A percentile compares a stretch with the other conserved stretches of the same genome.
Evolutionary conservation across 306 rosid genomes (phyloP).

Genomic region (Gynostemma pentaphyllum): DNA sequence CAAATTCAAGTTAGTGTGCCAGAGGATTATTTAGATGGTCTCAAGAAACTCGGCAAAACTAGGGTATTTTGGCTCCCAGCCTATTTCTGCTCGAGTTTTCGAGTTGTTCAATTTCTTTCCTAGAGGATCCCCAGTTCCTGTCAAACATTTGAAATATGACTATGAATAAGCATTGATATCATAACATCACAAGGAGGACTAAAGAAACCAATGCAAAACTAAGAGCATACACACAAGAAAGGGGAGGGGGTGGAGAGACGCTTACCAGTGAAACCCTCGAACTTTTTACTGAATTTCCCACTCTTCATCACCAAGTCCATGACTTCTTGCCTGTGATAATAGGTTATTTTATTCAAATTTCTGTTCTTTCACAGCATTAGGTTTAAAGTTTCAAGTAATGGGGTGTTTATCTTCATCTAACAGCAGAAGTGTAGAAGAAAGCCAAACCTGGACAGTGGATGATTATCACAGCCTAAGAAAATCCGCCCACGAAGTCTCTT

Average conservation of each 20-base stretch:
- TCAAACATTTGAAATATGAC: slow-evolving; percentile 1
- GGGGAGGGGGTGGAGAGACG: background rate
- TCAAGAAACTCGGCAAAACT: slow-evolving; percentile 67
- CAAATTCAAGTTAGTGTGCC: background rate
- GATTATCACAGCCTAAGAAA: slow-evolving; percentile 88
- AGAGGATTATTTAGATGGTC: slow-evolving; percentile 23
- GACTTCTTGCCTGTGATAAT: slow-evolving; percentile 73
- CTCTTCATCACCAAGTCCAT: slow-evolving; percentile 77
- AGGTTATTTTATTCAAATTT: background rate
- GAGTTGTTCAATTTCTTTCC: slow-evolving; percentile 88
- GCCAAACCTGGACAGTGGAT: slow-evolving; percentile 80
- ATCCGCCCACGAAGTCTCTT: slow-evolving; percentile 45
- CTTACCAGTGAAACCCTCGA: slow-evolving; percentile 70
- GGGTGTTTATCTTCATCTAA: background rate
- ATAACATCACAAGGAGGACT: background rate
- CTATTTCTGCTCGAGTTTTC: slow-evolving; percentile 57
- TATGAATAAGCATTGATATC: background rate
- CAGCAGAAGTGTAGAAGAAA: slow-evolving; percentile 7
- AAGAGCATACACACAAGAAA: background rate
- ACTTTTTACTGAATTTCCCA: slow-evolving; percentile 62
- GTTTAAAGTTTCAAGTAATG: background rate
- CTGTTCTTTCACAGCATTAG: background rate
- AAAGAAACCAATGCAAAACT: background rate
- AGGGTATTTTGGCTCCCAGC: slow-evolving; percentile 92
- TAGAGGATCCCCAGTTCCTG: slow-evolving; percentile 69